Evolutionary conservation across 2,329 filamentous ascomycete genomes (phyloP), one percentile per base, ranked within the genome.

Genomic region (Mariannaea elegans): DNA sequence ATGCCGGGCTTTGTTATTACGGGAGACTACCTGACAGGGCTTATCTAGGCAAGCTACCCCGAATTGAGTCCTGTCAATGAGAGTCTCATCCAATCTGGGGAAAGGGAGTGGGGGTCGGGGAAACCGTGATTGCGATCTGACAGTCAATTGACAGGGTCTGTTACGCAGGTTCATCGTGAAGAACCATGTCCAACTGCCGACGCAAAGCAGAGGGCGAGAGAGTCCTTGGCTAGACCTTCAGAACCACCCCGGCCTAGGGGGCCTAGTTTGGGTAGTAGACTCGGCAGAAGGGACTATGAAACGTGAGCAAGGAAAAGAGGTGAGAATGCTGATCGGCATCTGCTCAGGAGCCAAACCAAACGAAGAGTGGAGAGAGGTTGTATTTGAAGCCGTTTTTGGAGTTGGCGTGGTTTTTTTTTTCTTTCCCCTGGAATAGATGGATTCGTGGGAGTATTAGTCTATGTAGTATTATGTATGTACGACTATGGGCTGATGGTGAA

Each of bases 281-380:
- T 53, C 47, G 53, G 58, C 41, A 56, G 48, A 56, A 47, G 16
- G 51, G 46, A 32, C 36, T 41, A 19, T 41, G 38, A 41, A 41
- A 41, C 38, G 38, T 19, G 38, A 41, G 38, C 38, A 38, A 54
- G 34, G 24, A 38, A 27, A 12, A 32, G 23, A n/a, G 24, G 16
- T 44, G 41, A 23, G 31, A 51, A 52, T 61, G 53, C 47, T 48
- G 58, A 61, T 61, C 53, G 47, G 18, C 56, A 39, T 27, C 32
- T 39, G 24, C 24, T 31, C 48, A 32, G 39, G 55, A 46, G 52
- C 42, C 44, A 55, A 27, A 36, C 38, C 29, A 56, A 50, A 45
- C 41, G 46, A 27, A 19, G 19, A 44, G 41, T 44, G 41, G 41
- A 44, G 23, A 44, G 41, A 27, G 5, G 23, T 24, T 19, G 41